Evolutionary conservation across 2,329 filamentous ascomycete genomes (phyloP).

Genomic region (Claviceps capensis): DNA sequence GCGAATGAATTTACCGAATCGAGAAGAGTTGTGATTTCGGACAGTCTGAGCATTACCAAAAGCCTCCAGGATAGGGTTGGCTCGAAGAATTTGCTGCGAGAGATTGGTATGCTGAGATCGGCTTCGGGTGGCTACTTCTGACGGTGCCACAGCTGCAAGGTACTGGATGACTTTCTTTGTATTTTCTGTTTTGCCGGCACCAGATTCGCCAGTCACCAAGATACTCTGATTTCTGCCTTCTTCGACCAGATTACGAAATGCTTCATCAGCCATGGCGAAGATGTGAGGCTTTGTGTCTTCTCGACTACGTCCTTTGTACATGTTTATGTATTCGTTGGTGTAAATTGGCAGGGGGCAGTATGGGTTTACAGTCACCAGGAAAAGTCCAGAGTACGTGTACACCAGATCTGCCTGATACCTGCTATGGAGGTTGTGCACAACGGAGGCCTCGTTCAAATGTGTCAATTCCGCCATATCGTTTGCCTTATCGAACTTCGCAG

Average conservation of each 20-base stretch:
- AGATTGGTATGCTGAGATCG: conserved; percentile 61
- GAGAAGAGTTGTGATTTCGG: conserved; percentile 94
- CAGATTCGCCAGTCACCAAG: conserved; percentile 92
- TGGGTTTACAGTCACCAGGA: conserved; percentile 92
- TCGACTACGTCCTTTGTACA: conserved; percentile 83
- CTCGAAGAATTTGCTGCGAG: conserved; percentile 88
- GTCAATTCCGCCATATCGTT: conserved; percentile 99
- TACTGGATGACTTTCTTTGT: conserved; percentile 99
- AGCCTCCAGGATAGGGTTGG: conserved; percentile 93
- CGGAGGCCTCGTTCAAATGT: conserved; percentile 92
- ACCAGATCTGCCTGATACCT: conserved; percentile 93
- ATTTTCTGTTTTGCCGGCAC: conserved; percentile 96
- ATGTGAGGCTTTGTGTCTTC: conserved; percentile 97
- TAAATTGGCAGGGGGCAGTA: conserved; percentile 94
- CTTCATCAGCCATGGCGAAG: conserved; percentile 93
- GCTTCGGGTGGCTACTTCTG: conserved; percentile 56
- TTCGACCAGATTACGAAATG: conserved; percentile 88
- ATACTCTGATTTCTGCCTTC: conserved; percentile 96
- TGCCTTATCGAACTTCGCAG: conserved; percentile 97
- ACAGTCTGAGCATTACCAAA: conserved; percentile 98
- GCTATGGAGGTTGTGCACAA: conserved; percentile 92
- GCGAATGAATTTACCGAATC: conserved; percentile 96
- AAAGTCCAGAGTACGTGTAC: conserved; percentile 94
- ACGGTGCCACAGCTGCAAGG: conserved; percentile 80
- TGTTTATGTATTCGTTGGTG: conserved; percentile 90